Base-by-base conservation (phyloP, 1,284 basidiomycete species). In the Sporisorium exsertum region DNA sequence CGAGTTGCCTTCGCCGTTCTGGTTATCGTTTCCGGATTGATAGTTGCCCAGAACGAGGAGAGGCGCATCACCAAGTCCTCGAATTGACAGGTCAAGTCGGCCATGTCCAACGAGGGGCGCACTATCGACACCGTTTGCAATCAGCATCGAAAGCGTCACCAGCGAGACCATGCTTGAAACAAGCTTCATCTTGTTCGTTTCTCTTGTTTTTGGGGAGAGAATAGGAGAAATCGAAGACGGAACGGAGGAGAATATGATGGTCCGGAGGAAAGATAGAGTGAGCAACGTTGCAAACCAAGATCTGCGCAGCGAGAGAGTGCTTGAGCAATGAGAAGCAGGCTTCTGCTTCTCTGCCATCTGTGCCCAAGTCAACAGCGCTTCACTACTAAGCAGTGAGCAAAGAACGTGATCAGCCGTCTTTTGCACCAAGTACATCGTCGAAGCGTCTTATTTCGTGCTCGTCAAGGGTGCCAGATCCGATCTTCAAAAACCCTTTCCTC, bases 1-100 rank as follows among this genome's bases (percentile, higher is more conserved):
- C 10, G 42, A 8, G 57, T 70, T 70, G 60, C 53, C 61, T 20
- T 63, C 32, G 22, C 67, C 67, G 26, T 29, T 50, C 26, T 70
- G 67, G 47, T 64, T 70, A 40, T 59, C 50, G 61, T 64, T 32
- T 24, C 67, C 67, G 15, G 47, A 43, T 42, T 70, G 67, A 22
- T 64, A 70, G 51, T 70, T 63, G 45, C 67, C 67, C 13, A 70
- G 45, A 3, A 70, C 67, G 42, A 70, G 24, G 22, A 70, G 52
- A 40, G 67, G 67, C 5, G 61, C 61, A 32, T 63, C 60, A 1
- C 61, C 67, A 5, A 70, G 46, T 2, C 64, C 64, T 50, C 64
- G 64, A 29, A 64, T 53, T 13, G 40, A 57, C 15, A 64, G 29
- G 13, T 58, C 54, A 10, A 58, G 27, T 7, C 33, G 47, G 12